Percentiles rank a stretch among this genome's conserved stretches.
Evolutionary conservation across 768 basidiomycete genomes (phyloP).

Genomic region (Mycena kentingensis): DNA sequence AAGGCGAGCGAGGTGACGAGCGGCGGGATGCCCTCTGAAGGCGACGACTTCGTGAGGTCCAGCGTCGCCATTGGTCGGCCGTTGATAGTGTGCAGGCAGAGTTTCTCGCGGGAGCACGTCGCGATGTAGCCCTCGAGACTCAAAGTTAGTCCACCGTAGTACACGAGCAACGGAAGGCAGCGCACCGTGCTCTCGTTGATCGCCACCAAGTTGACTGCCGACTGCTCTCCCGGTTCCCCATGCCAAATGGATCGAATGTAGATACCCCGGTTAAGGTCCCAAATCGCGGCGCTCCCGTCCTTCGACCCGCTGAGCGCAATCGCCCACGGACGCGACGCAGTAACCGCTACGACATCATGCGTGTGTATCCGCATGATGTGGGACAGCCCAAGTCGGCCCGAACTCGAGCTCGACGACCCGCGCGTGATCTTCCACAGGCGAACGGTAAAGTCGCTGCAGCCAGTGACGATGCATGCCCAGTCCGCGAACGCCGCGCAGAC

Average conservation of each 20-base stretch:
- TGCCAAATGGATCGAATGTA: constrained; percentile 86
- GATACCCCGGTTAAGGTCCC: constrained; percentile 85
- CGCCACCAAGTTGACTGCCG: constrained; percentile 65
- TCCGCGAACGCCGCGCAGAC: constrained; percentile 82
- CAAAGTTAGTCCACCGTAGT: background rate
- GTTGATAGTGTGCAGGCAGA: constrained; percentile 87
- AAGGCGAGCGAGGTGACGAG: constrained; percentile 79
- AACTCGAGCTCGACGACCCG: constrained; percentile 30
- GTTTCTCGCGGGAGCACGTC: constrained; percentile 68
- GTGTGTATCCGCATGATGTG: constrained; percentile 84
- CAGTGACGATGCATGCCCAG: constrained; percentile 71
- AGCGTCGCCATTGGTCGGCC: constrained; percentile 73
- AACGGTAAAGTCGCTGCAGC: constrained; percentile 79
- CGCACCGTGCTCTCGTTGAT: constrained; percentile 88
- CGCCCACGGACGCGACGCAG: constrained; percentile 82
- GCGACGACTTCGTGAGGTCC: constrained; percentile 53
- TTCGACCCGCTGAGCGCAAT: constrained; percentile 79
- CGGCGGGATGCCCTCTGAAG: constrained; percentile 47
- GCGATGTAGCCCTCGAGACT: constrained; percentile 78
- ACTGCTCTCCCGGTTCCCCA: constrained; percentile 39
- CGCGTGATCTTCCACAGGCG: constrained; percentile 74
- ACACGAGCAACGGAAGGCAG: constrained; percentile 9
- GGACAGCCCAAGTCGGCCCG: constrained; percentile 42
- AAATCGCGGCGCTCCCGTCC: constrained; percentile 84
- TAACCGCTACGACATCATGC: constrained; percentile 63